A percentile compares a stretch with the other conserved stretches of the same genome.
Conservation (phyloP, 164 flowering plant genomes). For the Litsea cubeba region DNA sequence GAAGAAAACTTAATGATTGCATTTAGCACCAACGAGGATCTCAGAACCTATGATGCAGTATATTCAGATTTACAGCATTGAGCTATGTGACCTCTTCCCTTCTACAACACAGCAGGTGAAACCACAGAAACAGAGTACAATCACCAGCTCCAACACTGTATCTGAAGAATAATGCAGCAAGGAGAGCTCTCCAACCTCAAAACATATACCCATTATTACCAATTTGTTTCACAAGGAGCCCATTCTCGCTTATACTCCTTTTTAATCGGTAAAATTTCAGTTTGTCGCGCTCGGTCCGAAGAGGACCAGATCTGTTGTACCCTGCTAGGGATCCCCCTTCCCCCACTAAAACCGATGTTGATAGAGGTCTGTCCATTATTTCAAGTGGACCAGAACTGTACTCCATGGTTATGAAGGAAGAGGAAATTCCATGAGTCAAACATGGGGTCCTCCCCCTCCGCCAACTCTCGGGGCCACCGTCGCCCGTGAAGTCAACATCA, state of each 20-base stretch:
- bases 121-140: conserved; percentile 11
- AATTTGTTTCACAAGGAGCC: conserved; percentile 34
- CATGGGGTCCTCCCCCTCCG: conserved; percentile 67
- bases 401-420: conserved; percentile 86
- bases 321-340: conserved; percentile 33
- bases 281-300: conserved; percentile 58
- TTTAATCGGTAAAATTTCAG: conserved; percentile 50
- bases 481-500: conserved; percentile 61
- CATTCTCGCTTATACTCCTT: conserved; percentile 87
- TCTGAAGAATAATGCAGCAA: conserved; percentile 17
- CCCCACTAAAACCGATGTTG: conserved; percentile 46
- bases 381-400: conserved; percentile 78
- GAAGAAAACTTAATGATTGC: background rate
- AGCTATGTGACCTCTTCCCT: conserved; percentile 18
- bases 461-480: conserved; percentile 64
- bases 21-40: background rate
- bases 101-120: conserved; percentile 10
- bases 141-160: conserved; percentile 36
- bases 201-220: conserved; percentile 31
- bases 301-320: conserved; percentile 78
- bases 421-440: conserved; percentile 61
- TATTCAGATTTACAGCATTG: conserved; percentile 21
- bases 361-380: conserved; percentile 48
- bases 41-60: background rate
- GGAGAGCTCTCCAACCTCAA: conserved; percentile 20